Base-by-base conservation (phyloP, 1,284 basidiomycete species). In the Rhodotorula mucilaginosa region DNA sequence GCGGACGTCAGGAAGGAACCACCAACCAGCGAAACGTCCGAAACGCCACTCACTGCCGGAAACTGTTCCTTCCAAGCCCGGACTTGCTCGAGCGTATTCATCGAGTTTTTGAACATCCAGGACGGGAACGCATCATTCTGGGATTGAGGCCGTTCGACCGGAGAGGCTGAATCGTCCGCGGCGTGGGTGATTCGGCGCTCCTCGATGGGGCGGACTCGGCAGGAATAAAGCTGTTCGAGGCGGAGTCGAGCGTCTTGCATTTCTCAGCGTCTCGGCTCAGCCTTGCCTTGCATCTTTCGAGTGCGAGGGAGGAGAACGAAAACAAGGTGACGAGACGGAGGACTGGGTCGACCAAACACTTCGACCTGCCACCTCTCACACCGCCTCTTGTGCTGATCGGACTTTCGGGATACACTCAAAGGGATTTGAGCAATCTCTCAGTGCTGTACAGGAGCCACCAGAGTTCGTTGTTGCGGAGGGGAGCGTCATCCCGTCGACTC, bases 171-270 rank as follows among this genome's bases (percentile, higher is more conserved):
- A 44, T 44, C 39, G 1, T 44, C 39, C 2, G 39, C 39, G 49
- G 7, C n/a, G 12, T 52, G 51, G 13, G 51, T 15, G n/a, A 23
- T 23, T 21, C 51, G 51, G 23, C 51, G n/a, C 21, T 52, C 51
- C 12, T 52, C 49, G 19, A 18, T n/a, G 26, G 54, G 54, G 18
- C 16, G 15, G 15, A 26, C 54, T 3, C 13, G n/a, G 26, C 39
- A 16, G n/a, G 21, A 46, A 19, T 60, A 51, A 2, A n/a, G 48
- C 1, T 51, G 10, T n/a, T 19, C 29, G 13, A 49, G 34, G 15
- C 48, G 48, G 13, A 52, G 16, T 48, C 64, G 58, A 4, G 15
- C 1, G 58, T 65, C 64, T 39, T 5, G 21, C 64, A 65, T 65
- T 57, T 57, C 26, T 18, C 5, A 13, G 26, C 54, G 39, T 44